phyloP scores from a whole-genome alignment of 352 stramenopile species.

The Globisporangium yorkense region DNA sequence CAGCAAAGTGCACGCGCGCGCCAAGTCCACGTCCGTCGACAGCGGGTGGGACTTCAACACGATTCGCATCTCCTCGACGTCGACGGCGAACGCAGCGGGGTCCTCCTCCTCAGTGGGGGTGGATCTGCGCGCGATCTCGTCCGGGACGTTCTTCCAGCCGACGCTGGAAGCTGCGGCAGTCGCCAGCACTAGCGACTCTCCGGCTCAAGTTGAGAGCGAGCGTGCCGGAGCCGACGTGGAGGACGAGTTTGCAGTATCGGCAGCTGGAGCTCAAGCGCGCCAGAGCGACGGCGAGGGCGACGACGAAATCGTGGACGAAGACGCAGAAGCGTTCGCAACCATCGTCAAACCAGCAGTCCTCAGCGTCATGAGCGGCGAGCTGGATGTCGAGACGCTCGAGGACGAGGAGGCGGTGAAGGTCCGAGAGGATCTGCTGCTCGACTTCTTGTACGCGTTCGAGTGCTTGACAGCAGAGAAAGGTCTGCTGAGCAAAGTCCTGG shows the following conservation, averaged over 20 bases:
- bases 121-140: neutral
- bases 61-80: slow-evolving; percentile 44
- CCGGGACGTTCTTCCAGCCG: slow-evolving; percentile 3
- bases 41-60: slow-evolving; percentile 80
- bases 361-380: slow-evolving; percentile 50
- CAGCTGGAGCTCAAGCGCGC: slow-evolving; percentile 1
- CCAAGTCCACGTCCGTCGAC: slow-evolving; percentile 33
- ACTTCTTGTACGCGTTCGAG: slow-evolving; percentile 76
- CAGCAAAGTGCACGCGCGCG: slow-evolving; percentile 32
- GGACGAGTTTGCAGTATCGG: neutral
- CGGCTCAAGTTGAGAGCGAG: neutral
- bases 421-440: slow-evolving; percentile 69
- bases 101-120: slow-evolving; percentile 3
- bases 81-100: slow-evolving; percentile 11
- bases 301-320: slow-evolving; percentile 12
- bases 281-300: slow-evolving; percentile 12
- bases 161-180: slow-evolving; percentile 6
- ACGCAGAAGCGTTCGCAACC: slow-evolving; percentile 54
- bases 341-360: slow-evolving; percentile 80
- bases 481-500: slow-evolving; percentile 61
- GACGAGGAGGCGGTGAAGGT: slow-evolving; percentile 31
- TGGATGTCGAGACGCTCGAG: slow-evolving; percentile 18
- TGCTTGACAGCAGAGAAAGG: slow-evolving; percentile 56
- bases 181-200: neutral
- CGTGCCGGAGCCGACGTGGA: neutral